Evolutionary conservation across 768 basidiomycete species (phyloP).

Genomic region (Pleurotus tuber-regium): DNA sequence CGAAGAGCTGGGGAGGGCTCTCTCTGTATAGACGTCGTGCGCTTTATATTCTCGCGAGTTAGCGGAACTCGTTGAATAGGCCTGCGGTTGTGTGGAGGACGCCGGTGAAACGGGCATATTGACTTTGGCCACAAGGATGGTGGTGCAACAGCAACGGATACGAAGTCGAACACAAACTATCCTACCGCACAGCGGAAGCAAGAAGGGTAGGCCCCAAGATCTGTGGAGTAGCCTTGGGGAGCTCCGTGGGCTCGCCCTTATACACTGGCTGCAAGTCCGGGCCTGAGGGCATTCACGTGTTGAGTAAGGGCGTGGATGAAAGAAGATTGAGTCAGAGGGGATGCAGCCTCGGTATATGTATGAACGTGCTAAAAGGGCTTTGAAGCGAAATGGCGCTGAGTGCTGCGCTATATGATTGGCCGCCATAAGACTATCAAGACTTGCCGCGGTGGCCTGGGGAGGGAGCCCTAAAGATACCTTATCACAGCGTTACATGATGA

Average conservation of each 20-base stretch:
- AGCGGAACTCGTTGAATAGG: background rate
- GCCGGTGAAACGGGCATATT: slow-evolving; percentile 5
- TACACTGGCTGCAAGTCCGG: slow-evolving; percentile 1
- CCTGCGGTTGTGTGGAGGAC: background rate
- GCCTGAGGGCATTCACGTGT: slow-evolving; percentile 6
- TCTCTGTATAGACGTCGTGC: background rate
- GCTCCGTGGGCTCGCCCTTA: background rate
- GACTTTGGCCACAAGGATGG: too few species aligned
- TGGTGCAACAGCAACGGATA: too few species aligned
- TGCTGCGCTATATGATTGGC: background rate
- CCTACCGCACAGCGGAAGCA: background rate
- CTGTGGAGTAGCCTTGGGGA: background rate
- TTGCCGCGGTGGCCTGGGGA: background rate
- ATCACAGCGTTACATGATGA: background rate
- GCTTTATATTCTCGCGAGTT: background rate
- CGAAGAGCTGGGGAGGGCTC: background rate
- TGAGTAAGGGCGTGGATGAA: background rate
- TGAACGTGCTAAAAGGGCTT: slow-evolving; percentile 3
- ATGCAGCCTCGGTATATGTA: slow-evolving; percentile 1
- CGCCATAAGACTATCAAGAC: background rate
- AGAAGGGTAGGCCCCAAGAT: background rate
- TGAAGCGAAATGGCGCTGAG: background rate
- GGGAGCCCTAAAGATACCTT: background rate
- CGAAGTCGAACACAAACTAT: too few species aligned
- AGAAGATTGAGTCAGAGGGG: slow-evolving; percentile 2